phyloP scores from a whole-genome alignment of 1,284 basidiomycete species.

The Fomitopsis palustris region DNA sequence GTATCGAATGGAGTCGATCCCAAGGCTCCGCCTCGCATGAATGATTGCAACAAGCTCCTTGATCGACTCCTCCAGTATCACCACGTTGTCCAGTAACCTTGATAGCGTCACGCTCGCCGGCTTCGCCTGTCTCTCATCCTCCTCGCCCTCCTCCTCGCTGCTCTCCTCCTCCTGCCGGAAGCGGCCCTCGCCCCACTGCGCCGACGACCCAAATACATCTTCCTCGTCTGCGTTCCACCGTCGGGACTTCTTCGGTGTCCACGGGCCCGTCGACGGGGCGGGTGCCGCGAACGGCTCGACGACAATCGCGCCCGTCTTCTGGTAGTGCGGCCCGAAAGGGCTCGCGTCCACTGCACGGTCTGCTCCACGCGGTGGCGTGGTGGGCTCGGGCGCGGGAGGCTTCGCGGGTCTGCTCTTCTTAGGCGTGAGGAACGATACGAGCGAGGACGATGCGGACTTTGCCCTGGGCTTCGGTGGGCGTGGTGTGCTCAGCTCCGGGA shows the following conservation, averaged over 20 bases:
- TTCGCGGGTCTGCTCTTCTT: constrained; percentile 52
- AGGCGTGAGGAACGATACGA: constrained; percentile 79
- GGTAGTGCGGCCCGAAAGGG: constrained; percentile 86
- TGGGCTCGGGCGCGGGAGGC: constrained; percentile 33
- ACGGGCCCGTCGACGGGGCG: constrained; percentile 53
- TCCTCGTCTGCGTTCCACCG: constrained; percentile 59
- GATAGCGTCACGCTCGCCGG: constrained; percentile 67
- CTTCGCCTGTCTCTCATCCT: constrained; percentile 26
- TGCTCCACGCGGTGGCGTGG: constrained; percentile 37
- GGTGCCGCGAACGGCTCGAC: constrained; percentile 73
- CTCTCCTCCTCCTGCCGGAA: constrained; percentile 27
- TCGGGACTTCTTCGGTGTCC: constrained; percentile 52
- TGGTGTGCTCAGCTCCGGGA: constrained; percentile 23
- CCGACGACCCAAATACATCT: constrained; percentile 57
- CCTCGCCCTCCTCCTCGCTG: constrained; percentile 28
- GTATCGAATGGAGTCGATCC: constrained; percentile 81
- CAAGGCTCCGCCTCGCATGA: constrained; percentile 80
- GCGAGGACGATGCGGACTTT: constrained; percentile 49
- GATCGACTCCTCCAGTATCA: constrained; percentile 92
- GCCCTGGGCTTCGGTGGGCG: constrained; percentile 45
- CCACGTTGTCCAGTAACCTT: constrained; percentile 88
- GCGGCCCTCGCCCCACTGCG: constrained; percentile 49
- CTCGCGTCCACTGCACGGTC: constrained; percentile 56
- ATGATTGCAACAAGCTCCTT: constrained; percentile 91
- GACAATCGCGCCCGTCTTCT: constrained; percentile 66